Conservation (phyloP, 2,329 filamentous ascomycete genomes). For the Penicillium concentricum region DNA sequence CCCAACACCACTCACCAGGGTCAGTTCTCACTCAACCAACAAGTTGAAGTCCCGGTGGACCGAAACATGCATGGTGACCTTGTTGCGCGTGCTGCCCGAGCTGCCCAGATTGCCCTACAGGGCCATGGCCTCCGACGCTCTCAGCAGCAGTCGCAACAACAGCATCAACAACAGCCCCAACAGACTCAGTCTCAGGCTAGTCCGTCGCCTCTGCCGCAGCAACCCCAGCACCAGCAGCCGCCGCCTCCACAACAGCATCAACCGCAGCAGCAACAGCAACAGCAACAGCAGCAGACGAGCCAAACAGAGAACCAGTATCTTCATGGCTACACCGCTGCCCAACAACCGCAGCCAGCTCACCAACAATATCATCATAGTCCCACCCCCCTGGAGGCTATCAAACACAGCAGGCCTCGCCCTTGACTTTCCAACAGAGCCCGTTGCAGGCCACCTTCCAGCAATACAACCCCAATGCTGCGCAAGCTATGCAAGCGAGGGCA, state of each 20-base stretch:
- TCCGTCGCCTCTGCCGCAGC: conserved; percentile 24
- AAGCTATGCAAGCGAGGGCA: conserved; percentile 30
- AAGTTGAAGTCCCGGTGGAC: conserved; percentile 41
- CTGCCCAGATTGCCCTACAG: conserved; percentile 49
- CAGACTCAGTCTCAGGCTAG: conserved; percentile 21
- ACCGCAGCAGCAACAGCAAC: conserved; percentile 21
- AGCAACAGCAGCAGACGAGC: conserved; percentile 20
- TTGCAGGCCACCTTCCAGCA: conserved; percentile 44
- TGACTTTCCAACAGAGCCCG: conserved; percentile 43
- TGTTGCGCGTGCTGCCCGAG: conserved; percentile 48
- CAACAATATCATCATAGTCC: conserved; percentile 37
- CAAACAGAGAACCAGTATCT: conserved; percentile 34
- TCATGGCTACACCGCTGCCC: conserved; percentile 37
- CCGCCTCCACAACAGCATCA: conserved; percentile 22
- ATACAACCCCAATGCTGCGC: conserved; percentile 37
- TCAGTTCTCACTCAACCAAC: conserved; percentile 42
- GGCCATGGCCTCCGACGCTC: conserved; percentile 41
- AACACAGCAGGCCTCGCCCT: conserved; percentile 27
- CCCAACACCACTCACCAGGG: conserved; percentile 41
- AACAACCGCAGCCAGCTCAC: conserved; percentile 30
- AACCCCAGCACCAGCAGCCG: conserved; percentile 28
- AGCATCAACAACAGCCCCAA: conserved; percentile 33
- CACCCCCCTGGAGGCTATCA: conserved; percentile 35
- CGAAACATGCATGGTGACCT: conserved; percentile 46
- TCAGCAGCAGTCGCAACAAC: conserved; percentile 34